Evolutionary conservation across 2,329 filamentous ascomycete genomes (phyloP).

Genomic region (Paraphoma chrysanthemicola): DNA sequence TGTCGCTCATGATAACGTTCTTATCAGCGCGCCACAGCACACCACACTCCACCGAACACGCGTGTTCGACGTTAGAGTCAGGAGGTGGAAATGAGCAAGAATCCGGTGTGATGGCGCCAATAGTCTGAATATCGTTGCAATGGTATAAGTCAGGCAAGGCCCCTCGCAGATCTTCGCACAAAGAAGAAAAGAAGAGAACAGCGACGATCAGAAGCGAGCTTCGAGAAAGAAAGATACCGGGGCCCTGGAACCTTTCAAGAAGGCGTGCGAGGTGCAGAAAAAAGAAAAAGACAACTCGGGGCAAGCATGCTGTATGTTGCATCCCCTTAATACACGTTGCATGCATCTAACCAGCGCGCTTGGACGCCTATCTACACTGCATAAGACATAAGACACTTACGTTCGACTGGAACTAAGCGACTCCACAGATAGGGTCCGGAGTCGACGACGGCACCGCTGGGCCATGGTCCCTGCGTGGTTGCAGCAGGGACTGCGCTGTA

Average conservation of each 20-base stretch:
- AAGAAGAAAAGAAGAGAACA: not conserved
- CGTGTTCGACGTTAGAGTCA: not conserved
- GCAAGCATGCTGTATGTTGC: not conserved
- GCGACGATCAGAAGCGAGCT: not conserved
- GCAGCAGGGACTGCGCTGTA: not conserved
- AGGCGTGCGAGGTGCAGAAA: not conserved
- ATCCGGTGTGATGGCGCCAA: not conserved
- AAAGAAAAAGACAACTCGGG: constrained; percentile 1
- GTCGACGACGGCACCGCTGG: not conserved
- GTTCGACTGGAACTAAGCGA: constrained; percentile 24
- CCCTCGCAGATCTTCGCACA: not conserved
- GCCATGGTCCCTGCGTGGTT: not conserved
- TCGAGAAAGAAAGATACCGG: not conserved
- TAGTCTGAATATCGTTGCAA: too few species aligned
- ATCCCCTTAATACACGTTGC: not conserved
- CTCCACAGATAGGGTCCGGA: constrained; percentile 9
- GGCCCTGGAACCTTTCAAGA: not conserved
- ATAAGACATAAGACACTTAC: constrained; percentile 8
- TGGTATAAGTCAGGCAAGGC: not conserved
- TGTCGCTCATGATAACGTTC: not conserved
- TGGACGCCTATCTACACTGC: constrained; percentile 16
- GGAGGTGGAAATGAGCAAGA: not conserved
- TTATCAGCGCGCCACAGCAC: not conserved
- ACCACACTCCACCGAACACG: not conserved
- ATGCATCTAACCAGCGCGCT: too few species aligned